Evolutionary conservation across 2,329 filamentous ascomycete species (phyloP).

Genomic region (Pseudogymnoascus sp.): DNA sequence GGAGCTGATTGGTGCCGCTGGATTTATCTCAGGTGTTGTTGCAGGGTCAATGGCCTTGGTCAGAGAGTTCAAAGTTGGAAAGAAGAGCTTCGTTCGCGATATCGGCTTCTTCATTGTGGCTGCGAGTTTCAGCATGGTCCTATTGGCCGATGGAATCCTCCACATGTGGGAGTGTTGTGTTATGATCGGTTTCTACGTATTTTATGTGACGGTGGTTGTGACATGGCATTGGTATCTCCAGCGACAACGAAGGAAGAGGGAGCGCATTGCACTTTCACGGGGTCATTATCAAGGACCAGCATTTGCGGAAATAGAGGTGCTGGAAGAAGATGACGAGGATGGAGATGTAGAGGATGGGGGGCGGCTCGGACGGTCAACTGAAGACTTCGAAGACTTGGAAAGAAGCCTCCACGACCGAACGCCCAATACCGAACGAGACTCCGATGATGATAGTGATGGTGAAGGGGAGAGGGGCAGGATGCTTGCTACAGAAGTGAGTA

Average conservation of each 20-base stretch:
- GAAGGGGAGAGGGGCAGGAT: constrained; percentile 54
- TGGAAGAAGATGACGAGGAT: constrained; percentile 59
- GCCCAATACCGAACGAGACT: constrained; percentile 30
- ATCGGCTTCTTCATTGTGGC: constrained; percentile 87
- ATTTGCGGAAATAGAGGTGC: constrained; percentile 45
- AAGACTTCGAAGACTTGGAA: constrained; percentile 28
- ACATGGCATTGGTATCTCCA: constrained; percentile 84
- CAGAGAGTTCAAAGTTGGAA: constrained; percentile 86
- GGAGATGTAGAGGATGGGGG: constrained; percentile 46
- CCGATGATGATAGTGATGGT: constrained; percentile 37
- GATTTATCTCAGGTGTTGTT: constrained; percentile 94
- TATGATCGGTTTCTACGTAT: constrained; percentile 87
- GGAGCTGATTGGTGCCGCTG: constrained; percentile 87
- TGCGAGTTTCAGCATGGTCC: constrained; percentile 77
- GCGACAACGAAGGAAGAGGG: constrained; percentile 50
- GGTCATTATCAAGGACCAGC: constrained; percentile 62
- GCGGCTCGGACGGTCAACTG: constrained; percentile 14
- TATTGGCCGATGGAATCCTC: constrained; percentile 76
- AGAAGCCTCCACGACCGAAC: constrained; percentile 33
- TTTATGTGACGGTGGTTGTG: constrained; percentile 85
- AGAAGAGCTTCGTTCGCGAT: constrained; percentile 84
- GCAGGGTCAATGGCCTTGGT: constrained; percentile 96
- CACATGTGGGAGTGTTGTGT: constrained; percentile 79
- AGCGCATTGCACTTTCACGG: constrained; percentile 64
- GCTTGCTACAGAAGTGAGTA: constrained; percentile 75